Conservation (phyloP, 495 filamentous ascomycete genomes). For the Umbilicaria muhlenbergii region DNA sequence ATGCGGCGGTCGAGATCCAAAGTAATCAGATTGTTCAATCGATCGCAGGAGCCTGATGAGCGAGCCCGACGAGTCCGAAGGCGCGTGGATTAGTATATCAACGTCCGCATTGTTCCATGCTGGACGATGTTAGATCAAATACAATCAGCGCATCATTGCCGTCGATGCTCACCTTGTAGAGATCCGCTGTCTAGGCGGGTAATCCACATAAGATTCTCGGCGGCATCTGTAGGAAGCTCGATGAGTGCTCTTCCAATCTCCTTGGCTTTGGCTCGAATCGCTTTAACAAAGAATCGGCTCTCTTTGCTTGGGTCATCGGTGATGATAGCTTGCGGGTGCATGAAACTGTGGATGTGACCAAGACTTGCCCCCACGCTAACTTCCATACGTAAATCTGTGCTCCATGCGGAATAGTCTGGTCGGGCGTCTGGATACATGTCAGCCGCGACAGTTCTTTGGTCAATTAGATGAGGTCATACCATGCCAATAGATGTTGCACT, state of each 20-base stretch:
- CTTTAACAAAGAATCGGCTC: conserved; percentile 36
- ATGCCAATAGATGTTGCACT: conserved; percentile 38
- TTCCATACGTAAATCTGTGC: conserved; percentile 35
- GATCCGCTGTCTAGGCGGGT: conserved; percentile 56
- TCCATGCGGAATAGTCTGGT: conserved; percentile 30
- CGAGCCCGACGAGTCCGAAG: conserved; percentile 48
- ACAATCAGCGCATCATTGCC: background rate
- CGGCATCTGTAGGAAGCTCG: conserved; percentile 43
- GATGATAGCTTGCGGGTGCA: conserved; percentile 35
- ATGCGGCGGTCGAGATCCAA: conserved; percentile 43
- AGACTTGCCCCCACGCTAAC: conserved; percentile 26
- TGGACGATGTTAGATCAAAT: conserved; percentile 16
- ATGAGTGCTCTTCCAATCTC: conserved; percentile 38
- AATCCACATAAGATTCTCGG: conserved; percentile 56
- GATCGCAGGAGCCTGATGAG: conserved; percentile 59
- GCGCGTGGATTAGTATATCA: conserved; percentile 66
- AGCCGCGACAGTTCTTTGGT: conserved; percentile 1
- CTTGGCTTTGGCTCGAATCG: conserved; percentile 28
- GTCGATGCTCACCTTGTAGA: conserved; percentile 37
- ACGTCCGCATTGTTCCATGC: conserved; percentile 61
- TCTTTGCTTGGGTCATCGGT: conserved; percentile 29
- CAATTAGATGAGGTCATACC: conserved; percentile 18
- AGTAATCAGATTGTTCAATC: conserved; percentile 57
- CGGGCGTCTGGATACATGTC: conserved; percentile 26
- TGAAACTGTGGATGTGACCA: conserved; percentile 27